A percentile compares a stretch with the other conserved stretches of the same genome.
Conservation (phyloP, 371 early-diverging fungal genomes). For the Mortierella sp. region DNA sequence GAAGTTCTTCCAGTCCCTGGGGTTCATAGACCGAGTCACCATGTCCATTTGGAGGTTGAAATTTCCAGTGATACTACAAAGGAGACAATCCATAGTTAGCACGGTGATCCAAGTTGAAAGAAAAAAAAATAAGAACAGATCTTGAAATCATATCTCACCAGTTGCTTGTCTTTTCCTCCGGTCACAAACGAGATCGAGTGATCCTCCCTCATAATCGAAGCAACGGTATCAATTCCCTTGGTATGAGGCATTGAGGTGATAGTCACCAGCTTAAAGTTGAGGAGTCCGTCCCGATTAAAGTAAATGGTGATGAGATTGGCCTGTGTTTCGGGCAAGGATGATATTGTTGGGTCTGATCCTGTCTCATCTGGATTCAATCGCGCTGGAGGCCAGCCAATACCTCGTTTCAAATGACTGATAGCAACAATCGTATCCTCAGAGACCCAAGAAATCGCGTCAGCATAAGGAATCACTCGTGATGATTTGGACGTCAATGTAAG, state of each 20-base stretch:
- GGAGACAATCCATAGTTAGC: background rate
- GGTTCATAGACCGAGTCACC: background rate
- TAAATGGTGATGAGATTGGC: conserved; percentile 26
- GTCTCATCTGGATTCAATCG: background rate
- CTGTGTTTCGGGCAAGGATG: conserved; percentile 26
- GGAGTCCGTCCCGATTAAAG: conserved; percentile 12
- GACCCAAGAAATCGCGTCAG: conserved; percentile 35
- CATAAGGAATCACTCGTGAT: conserved; percentile 31
- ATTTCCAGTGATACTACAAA: conserved; percentile 31
- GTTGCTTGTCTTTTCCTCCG: conserved; percentile 17
- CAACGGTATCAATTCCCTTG: conserved; percentile 15
- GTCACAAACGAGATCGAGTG: conserved; percentile 30
- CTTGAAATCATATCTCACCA: conserved; percentile 13
- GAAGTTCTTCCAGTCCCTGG: conserved; percentile 15
- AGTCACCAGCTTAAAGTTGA: conserved; percentile 6
- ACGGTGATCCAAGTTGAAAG: too few relatives aligned
- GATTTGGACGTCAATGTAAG: conserved; percentile 1
- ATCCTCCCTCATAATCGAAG: conserved; percentile 19
- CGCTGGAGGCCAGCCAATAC: conserved; percentile 7
- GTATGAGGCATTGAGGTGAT: conserved; percentile 22
- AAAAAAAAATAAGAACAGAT: background rate
- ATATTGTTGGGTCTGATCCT: background rate
- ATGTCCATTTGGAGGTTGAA: background rate
- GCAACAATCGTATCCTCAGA: conserved; percentile 31
- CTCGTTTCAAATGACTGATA: conserved; percentile 32